phyloP scores from a whole-genome alignment of 805 yeast genomes.

The Saccharomyces cerevisiae region DNA sequence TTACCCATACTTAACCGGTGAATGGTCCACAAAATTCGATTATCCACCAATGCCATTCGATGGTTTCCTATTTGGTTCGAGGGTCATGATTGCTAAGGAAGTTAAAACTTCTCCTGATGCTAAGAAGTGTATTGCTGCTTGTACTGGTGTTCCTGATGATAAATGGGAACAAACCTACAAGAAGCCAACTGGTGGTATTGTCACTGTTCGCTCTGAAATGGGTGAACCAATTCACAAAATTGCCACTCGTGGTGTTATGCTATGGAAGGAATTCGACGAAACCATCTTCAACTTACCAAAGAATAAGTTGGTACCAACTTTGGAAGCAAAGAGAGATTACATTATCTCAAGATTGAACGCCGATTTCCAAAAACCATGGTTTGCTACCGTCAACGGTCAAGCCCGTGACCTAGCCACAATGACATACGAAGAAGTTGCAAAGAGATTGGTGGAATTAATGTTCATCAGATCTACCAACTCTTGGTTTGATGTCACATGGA shows the following conservation, averaged over 20 bases:
- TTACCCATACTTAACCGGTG: slow-evolving; percentile 94
- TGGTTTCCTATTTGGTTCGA: slow-evolving; percentile 91
- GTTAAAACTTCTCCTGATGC: slow-evolving; percentile 91
- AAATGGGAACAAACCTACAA: slow-evolving; percentile 93
- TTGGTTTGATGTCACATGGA: slow-evolving; percentile 83
- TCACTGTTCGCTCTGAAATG: slow-evolving; percentile 97
- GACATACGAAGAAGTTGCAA: slow-evolving; percentile 89
- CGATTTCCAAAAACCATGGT: slow-evolving; percentile 98
- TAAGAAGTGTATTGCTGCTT: slow-evolving; percentile 80
- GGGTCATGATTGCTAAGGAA: slow-evolving; percentile 97
- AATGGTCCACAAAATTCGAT: slow-evolving; percentile 81
- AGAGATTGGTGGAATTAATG: slow-evolving; percentile 81
- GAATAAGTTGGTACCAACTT: slow-evolving; percentile 72
- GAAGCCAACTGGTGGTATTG: slow-evolving; percentile 92
- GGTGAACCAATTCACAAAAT: slow-evolving; percentile 99
- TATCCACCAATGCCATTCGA: slow-evolving; percentile 99
- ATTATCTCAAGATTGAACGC: slow-evolving; percentile 80
- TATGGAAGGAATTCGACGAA: slow-evolving; percentile 96
- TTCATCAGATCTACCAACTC: slow-evolving; percentile 66
- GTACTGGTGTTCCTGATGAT: slow-evolving; percentile 81
- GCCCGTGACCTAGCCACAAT: slow-evolving; percentile 88
- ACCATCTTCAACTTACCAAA: slow-evolving; percentile 88
- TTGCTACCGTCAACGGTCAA: slow-evolving; percentile 63
- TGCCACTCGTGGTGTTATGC: slow-evolving; percentile 94
- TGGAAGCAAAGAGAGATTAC: slow-evolving; percentile 75